phyloP scores from a whole-genome alignment of 257 asterid species.

The Ballota nigra region DNA sequence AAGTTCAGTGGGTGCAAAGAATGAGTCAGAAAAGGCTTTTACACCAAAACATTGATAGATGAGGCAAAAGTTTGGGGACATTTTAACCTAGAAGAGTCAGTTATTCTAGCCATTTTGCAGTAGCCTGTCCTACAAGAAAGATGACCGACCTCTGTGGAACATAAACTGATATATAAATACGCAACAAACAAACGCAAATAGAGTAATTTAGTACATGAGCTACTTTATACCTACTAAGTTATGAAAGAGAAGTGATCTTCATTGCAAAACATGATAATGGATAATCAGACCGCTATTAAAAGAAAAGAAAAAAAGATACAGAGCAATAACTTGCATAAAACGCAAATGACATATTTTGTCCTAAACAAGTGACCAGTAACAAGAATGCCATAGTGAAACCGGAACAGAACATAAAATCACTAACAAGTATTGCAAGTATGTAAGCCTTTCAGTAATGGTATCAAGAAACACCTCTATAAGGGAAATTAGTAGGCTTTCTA shows the following conservation, averaged over 20 bases:
- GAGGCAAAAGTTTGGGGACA: neutral
- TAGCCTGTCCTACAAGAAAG: neutral
- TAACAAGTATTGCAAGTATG: conserved; percentile 8
- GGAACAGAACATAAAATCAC: conserved; percentile 3
- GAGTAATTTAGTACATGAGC: neutral
- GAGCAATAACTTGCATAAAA: conserved; percentile 14
- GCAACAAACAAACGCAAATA: neutral
- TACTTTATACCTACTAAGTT: neutral
- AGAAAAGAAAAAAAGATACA: neutral
- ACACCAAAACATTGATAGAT: neutral
- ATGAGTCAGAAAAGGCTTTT: neutral
- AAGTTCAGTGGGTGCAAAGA: neutral
- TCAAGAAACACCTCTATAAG: conserved; percentile 19
- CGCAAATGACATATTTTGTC: conserved; percentile 3
- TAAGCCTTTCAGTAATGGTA: conserved; percentile 11
- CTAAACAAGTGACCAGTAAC: conserved; percentile 17
- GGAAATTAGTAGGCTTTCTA: conserved; percentile 19
- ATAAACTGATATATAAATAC: neutral
- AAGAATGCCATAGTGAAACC: neutral
- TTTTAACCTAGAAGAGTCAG: neutral
- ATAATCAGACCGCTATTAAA: neutral
- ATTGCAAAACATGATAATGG: conserved; percentile 3
- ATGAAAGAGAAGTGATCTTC: conserved; percentile 1
- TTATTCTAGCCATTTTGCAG: neutral
- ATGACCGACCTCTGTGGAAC: neutral